phyloP scores from a whole-genome alignment of 2,329 filamentous ascomycete species.

The Aspergillus neoniger region DNA sequence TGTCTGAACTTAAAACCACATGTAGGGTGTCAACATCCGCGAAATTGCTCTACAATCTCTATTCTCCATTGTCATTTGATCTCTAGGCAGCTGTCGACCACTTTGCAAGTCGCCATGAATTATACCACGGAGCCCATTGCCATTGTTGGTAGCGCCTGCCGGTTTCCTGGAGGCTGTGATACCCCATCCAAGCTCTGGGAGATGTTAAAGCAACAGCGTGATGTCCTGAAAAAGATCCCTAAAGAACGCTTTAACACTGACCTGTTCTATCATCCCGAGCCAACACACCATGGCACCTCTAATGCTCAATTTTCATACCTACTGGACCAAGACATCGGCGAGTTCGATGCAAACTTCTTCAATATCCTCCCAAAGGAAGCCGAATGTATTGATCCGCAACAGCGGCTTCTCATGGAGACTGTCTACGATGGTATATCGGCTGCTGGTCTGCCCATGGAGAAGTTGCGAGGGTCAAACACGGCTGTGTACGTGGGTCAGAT shows the following conservation, averaged over 20 bases:
- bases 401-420: constrained; percentile 12
- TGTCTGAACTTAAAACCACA: too few relatives aligned
- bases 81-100: too few relatives aligned
- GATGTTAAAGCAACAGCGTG: constrained; percentile 3
- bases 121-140: constrained; percentile 1
- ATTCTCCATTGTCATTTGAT: too few relatives aligned
- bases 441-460: constrained; percentile 5
- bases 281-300: constrained; percentile 2
- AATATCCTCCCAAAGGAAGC: constrained; percentile 9
- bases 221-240: constrained; percentile 6
- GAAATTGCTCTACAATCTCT: too few relatives aligned
- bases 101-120: too few relatives aligned
- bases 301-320: constrained; percentile 1
- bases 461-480: background rate
- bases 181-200: constrained; percentile 14
- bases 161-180: constrained; percentile 13
- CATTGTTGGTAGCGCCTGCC: constrained; percentile 15
- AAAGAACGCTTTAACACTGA: background rate
- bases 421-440: constrained; percentile 13
- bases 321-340: background rate
- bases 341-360: constrained; percentile 17
- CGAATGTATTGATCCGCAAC: constrained; percentile 17
- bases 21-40: too few relatives aligned
- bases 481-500: constrained; percentile 14
- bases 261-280: constrained; percentile 9